Base-by-base conservation (phyloP, 1,139 yeast genomes). In the Insectozyma bohioensis region DNA sequence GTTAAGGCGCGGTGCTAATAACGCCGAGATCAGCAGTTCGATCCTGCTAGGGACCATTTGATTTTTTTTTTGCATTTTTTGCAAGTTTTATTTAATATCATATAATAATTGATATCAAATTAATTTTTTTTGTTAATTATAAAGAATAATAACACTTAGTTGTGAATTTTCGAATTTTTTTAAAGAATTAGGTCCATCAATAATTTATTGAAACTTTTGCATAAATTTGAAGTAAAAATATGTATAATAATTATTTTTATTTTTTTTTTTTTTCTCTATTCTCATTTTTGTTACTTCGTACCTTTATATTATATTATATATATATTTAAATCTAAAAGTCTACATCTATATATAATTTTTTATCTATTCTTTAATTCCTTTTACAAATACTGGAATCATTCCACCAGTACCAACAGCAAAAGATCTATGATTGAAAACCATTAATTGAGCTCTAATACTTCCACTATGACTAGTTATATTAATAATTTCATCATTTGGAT, bases 1-100 rank as follows among this genome's bases (percentile, higher is more conserved):
- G 85, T 80, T 78, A 80, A 78, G 87, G 87, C 87, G 84, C 72
- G 84, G 87, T 80, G 86, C 87, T 80, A 80, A 80, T 80, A 67
- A 77, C 83, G 81, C 83, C 81, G 66, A 76, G 85, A 77, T 78
- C 85, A 75, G 83, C 85, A 73, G 85, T 78, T 78, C 84, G 85
- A 79, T 78, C 85, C 85, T 75, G 85, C 84, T 76, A 78, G 85
- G 83, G 84, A 79, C 80, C 85, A 79, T 53, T 56, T 12, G 7
- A 19, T 26, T 28, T 11, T 19, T 19, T 19, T 37, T 37, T 46
- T 26, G n/a, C n/a, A n/a, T n/a, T n/a, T n/a, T n/a, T n/a, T n/a
- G n/a, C n/a, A n/a, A n/a, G n/a, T n/a, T n/a, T n/a, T n/a, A n/a
- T n/a, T n/a, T n/a, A n/a, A n/a, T n/a, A n/a, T n/a, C n/a, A n/a